Evolutionary conservation across 2,329 filamentous ascomycete genomes (phyloP), one percentile per base, ranked within the genome.

Genomic region (Colletotrichum truncatum): DNA sequence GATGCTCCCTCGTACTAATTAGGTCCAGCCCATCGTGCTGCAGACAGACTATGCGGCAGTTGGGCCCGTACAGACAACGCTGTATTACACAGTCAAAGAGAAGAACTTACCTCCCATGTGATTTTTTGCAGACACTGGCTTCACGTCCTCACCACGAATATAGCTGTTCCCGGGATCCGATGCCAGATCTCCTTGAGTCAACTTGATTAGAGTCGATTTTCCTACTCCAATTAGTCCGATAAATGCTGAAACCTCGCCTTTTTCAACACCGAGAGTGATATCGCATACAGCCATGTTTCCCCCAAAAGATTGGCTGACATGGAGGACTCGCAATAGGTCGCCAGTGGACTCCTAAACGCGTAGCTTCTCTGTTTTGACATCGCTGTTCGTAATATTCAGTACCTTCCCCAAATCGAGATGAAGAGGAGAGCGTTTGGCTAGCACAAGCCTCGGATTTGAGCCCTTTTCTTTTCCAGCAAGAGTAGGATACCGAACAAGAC

Each of bases 191-290:
- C 91, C 91, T 65, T 91, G 84, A 66, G 93, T 90, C 55, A 93
- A 80, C 16, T 86, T 89, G 70, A 93, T 92, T 1, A 87, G 91
- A 0, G 90, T 93, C 1, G 86, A 89, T 73, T 94, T 94, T 45
- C 91, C 91, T 2, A 92, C 92, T 3, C 92, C 91, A 72, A 94
- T 94, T 0, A 91, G 91, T 0, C 92, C 92, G 0, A 95, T 84
- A 0, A 94, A 82, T 0, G 91, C 91, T 71, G 93, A 92, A 2
- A 93, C 89, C 73, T 94, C 89, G 26, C 89, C 87, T 49, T 85
- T 82, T 2, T 85, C 83, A 1, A 94, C 87, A 4, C 89, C 89
- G 64, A 94, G 92, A 0, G 89, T 89, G 14, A 93, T 85, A 70
- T 93, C 87, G 67, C 93, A 85, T 6, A 94, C 90, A 1, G 91